A percentile compares a stretch with the other conserved stretches of the same genome.
Evolutionary conservation across 2,329 filamentous ascomycete genomes (phyloP).

Genomic region (Beauveria medogensis): DNA sequence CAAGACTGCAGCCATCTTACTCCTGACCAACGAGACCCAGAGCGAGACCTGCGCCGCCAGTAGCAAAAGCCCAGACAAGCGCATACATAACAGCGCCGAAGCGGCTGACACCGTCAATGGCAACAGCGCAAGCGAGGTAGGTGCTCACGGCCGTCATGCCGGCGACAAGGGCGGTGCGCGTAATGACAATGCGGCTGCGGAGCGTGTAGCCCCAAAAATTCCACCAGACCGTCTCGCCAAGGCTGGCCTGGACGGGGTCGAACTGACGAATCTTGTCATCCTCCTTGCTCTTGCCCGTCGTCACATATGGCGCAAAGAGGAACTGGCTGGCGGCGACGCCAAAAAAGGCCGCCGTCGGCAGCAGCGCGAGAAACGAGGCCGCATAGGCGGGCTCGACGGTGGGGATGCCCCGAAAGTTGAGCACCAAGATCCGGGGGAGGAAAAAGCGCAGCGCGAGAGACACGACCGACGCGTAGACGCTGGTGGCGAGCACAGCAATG

Average conservation of each 20-base stretch:
- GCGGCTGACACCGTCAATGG: constrained; percentile 61
- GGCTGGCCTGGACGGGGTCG: constrained; percentile 54
- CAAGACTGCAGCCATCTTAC: constrained; percentile 14
- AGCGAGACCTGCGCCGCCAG: constrained; percentile 48
- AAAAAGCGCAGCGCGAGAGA: constrained; percentile 61
- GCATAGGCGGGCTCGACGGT: constrained; percentile 61
- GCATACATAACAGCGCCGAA: constrained; percentile 66
- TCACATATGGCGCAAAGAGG: constrained; percentile 64
- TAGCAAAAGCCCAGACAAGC: constrained; percentile 63
- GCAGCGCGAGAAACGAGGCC: constrained; percentile 50
- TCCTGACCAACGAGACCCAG: constrained; percentile 44
- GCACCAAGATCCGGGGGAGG: constrained; percentile 63
- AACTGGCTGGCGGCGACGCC: constrained; percentile 68
- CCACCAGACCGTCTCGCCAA: constrained; percentile 62
- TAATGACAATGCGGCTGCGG: constrained; percentile 55
- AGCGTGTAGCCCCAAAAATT: constrained; percentile 64
- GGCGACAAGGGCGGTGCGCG: constrained; percentile 53
- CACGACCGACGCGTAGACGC: constrained; percentile 67
- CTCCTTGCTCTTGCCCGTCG: constrained; percentile 38
- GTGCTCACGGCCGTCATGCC: constrained; percentile 50
- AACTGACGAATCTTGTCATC: constrained; percentile 47
- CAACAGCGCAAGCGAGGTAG: constrained; percentile 57
- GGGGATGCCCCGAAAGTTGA: constrained; percentile 65
- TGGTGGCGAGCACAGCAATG: constrained; percentile 59
- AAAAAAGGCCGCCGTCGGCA: constrained; percentile 50